A percentile compares a stretch with the other conserved stretches of the same genome.
Conservation (phyloP, 257 asterid genomes). For the Solanum paucissectum region DNA sequence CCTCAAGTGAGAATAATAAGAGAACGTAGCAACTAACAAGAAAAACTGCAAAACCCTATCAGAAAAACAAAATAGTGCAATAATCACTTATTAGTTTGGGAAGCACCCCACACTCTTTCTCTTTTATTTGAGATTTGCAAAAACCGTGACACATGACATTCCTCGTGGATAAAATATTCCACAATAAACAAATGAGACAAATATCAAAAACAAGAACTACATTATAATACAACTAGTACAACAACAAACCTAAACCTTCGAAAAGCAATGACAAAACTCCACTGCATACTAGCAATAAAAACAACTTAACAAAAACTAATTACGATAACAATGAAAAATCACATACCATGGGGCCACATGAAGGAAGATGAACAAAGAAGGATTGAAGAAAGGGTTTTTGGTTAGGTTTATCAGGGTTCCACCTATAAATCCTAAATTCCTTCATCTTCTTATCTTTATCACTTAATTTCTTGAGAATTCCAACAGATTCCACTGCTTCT, state of each 20-base stretch:
- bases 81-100: too few species aligned
- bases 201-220: too few species aligned
- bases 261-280: not conserved
- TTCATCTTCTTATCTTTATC: conserved; percentile 7
- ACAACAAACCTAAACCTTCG: not conserved
- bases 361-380: conserved; percentile 40
- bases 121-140: too few species aligned
- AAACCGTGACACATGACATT: too few species aligned
- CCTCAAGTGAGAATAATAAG: not conserved
- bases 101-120: too few species aligned
- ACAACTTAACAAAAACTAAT: too few species aligned
- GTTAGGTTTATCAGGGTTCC: conserved; percentile 50
- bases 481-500: conserved; percentile 24
- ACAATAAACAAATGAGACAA: not conserved
- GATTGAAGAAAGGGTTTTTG: conserved; percentile 57
- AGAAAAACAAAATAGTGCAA: too few species aligned
- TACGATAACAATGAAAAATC: not conserved
- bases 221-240: not conserved
- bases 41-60: too few species aligned
- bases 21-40: not conserved
- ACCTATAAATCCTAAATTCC: conserved; percentile 67
- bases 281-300: not conserved
- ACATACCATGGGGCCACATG: conserved; percentile 65
- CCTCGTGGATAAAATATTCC: too few species aligned
- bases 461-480: not conserved